Base-by-base conservation (phyloP, 2,329 filamentous ascomycete genomes). In the Coniochaeta sp. region DNA sequence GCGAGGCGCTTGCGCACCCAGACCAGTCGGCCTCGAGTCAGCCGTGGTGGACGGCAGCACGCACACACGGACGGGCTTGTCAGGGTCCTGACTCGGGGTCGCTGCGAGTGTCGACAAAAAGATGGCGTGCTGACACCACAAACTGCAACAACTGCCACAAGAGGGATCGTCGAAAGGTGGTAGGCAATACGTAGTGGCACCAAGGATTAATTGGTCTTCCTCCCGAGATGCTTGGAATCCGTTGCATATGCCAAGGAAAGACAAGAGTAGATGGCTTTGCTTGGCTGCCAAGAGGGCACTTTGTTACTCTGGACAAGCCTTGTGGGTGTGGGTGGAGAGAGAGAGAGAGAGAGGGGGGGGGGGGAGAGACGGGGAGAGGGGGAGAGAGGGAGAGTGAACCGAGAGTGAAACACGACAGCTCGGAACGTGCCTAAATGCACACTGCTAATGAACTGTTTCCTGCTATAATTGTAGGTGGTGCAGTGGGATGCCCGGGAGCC, bases 171-270 rank as follows among this genome's bases (percentile, higher is more conserved):
- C 4, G 14, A 47, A 24, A 47, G 22, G 42, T 8, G 22, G 19
- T 19, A 47, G 42, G 42, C 42, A 47, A 38, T 22, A 22, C 30
- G 28, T 38, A 38, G 28, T 38, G 26, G 22, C 30, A 22, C 30
- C 30, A 36, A 36, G 28, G 54, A 34, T 56, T 56, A 28, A 34
- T 56, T 36, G 34, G 34, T 10, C 30, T 52, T 26, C 16, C 54
- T 34, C 54, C 30, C 30, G 9, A 36, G n/a, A 56, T 56, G 54
- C 30, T 34, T 56, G 54, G n/a, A 34, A 8, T 26, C 32, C 26
- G 28, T 56, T 56, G 30, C 54, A 56, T 56, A 56, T 36, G 54
- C 54, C 54, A 56, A 56, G 54, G n/a, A 56, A 38, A 36, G 34
- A 56, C 30, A 56, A 56, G 54, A 56, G 54, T 34, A 14, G 17